Base-by-base conservation (phyloP, 768 basidiomycete species). In the Stropharia rugosoannulata region DNA sequence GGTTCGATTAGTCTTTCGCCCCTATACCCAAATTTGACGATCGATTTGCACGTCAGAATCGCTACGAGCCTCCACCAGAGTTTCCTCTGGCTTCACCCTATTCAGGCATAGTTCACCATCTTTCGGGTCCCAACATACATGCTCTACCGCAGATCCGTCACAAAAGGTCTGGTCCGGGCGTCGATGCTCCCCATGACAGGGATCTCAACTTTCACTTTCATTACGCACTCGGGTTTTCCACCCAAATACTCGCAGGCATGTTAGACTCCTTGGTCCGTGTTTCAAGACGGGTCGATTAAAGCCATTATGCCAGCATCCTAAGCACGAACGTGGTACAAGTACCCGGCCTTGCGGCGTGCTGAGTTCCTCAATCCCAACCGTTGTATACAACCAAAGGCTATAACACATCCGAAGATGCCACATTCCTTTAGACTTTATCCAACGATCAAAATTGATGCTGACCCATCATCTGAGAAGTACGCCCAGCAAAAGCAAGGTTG, bases 31-130 rank as follows among this genome's bases (percentile, higher is more conserved):
- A 88, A 86, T 90, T 88, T 78, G 85, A 90, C 88, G 85, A 90
- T 89, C 85, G 87, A 90, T 90, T 90, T 91, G 89, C 89, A 90
- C 86, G 86, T 90, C 89, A 91, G 89, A 90, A 91, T 86, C 84
- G 87, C 89, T 90, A 87, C 85, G 84, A 88, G 86, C 89, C 86
- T 90, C 88, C 88, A 90, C 87, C 89, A 90, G 88, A 88, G 89
- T 91, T 90, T 90, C 87, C 89, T 87, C 88, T 90, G 89, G 87
- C 89, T 90, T 89, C 85, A 80, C 86, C 86, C 86, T 89, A 86
- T 84, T 85, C 86, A 87, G 73, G 73, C 85, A 89, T 88, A 88
- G 85, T 88, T 88, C 86, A 88, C 86, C 86, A 88, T 88, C 85
- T 87, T 89, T 88, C 85, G 84, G 87, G 85, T 87, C 86, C 85